A percentile compares a stretch with the other conserved stretches of the same genome.
phyloP scores from a whole-genome alignment of 768 basidiomycete species.

The Pisolithus albus region DNA sequence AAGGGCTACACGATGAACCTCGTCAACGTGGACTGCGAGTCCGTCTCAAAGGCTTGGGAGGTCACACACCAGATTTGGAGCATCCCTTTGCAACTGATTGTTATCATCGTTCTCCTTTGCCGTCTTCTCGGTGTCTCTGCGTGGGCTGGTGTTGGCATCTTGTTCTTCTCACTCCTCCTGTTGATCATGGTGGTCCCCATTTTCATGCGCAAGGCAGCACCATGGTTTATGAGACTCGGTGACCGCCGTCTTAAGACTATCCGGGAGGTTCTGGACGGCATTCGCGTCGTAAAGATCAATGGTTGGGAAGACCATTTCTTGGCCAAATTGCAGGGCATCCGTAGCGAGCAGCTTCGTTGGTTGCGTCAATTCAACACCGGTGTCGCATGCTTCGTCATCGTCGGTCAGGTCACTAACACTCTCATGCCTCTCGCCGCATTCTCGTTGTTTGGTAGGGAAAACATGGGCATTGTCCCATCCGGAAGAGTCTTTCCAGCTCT shows the following conservation, averaged over 20 bases:
- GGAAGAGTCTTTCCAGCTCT: conserved; percentile 23
- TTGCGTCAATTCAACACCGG: conserved; percentile 20
- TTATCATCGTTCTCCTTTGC: conserved; percentile 16
- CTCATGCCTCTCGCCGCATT: conserved; percentile 27
- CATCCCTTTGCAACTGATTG: conserved; percentile 20
- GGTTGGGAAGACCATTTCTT: conserved; percentile 21
- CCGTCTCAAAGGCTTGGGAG: conserved; percentile 25
- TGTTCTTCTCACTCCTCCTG: conserved; percentile 17
- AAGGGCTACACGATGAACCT: conserved; percentile 26
- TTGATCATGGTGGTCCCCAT: conserved; percentile 26
- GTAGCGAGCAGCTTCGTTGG: conserved; percentile 19
- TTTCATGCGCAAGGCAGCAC: conserved; percentile 27
- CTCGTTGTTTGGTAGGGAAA: conserved; percentile 22
- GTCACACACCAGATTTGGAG: conserved; percentile 22
- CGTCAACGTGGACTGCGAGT: conserved; percentile 25
- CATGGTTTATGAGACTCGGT: conserved; percentile 22
- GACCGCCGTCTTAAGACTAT: conserved; percentile 23
- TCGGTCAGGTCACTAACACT: conserved; percentile 23
- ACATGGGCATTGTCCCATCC: conserved; percentile 16
- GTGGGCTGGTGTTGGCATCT: conserved; percentile 24
- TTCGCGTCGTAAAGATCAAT: conserved; percentile 24
- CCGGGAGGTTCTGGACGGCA: conserved; percentile 24
- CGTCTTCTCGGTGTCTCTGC: conserved; percentile 24
- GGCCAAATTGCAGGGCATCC: conserved; percentile 17
- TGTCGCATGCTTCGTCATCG: conserved; percentile 18